Evolutionary conservation across 176 grass and related monocot genomes (phyloP).

Genomic region (Oryza meridionalis): DNA sequence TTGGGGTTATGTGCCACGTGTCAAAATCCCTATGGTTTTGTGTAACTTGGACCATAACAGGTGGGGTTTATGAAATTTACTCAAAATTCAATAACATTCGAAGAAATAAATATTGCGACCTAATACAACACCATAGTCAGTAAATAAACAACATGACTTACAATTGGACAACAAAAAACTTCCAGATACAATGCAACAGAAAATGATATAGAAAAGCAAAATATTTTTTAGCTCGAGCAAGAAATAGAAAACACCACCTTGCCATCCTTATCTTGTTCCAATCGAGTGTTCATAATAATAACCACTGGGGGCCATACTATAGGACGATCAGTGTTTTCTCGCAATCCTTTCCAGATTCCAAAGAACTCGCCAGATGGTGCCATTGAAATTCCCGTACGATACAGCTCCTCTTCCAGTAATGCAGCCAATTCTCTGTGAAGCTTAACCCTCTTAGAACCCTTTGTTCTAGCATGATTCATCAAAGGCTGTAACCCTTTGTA

Average conservation of each 20-base stretch:
- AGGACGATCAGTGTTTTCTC: conserved; percentile 50
- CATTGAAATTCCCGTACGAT: conserved; percentile 63
- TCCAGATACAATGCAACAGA: not conserved
- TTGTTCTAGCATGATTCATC: conserved; percentile 79
- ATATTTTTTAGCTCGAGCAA: not conserved
- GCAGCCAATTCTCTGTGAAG: conserved; percentile 79
- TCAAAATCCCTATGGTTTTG: too few relatives aligned
- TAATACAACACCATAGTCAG: not conserved
- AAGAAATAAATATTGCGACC: not conserved
- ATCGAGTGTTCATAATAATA: conserved; percentile 79
- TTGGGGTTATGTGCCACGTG: too few relatives aligned
- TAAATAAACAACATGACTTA: not conserved
- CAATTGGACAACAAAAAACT: not conserved
- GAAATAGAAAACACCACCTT: conserved; percentile 49
- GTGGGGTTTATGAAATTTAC: too few relatives aligned
- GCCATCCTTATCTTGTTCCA: conserved; percentile 69
- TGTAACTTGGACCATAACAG: too few relatives aligned
- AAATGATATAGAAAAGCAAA: not conserved
- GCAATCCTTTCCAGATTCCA: conserved; percentile 85
- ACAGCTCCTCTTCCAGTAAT: conserved; percentile 80
- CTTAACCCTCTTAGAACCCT: conserved; percentile 72
- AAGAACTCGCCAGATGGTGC: conserved; percentile 73
- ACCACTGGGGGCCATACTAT: conserved; percentile 98
- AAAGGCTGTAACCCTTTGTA: conserved; percentile 86
- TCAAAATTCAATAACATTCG: conserved; percentile 11